These are phyloP conservation scores for Colletotrichum truncatum DNA, from an alignment of 2,329 filamentous ascomycete genomes.

Conservation along the genomic window DNA sequence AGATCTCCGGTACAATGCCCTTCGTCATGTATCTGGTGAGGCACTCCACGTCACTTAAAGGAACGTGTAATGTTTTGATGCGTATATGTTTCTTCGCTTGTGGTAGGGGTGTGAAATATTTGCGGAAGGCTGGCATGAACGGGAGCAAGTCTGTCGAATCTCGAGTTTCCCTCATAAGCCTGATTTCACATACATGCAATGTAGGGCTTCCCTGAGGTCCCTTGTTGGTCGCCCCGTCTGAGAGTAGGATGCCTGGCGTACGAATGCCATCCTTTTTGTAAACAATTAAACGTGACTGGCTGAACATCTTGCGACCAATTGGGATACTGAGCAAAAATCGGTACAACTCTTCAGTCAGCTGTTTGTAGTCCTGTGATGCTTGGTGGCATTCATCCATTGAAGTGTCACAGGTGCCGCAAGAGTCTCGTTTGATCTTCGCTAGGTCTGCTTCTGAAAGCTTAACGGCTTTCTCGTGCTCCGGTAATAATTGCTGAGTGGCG, in stretches of 20 bases:
- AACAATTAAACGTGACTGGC: conserved; percentile 79
- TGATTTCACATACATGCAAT: conserved; percentile 83
- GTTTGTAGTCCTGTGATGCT: conserved; percentile 81
- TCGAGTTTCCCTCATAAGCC: conserved; percentile 71
- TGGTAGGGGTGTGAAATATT: conserved; percentile 73
- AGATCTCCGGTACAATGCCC: conserved; percentile 68
- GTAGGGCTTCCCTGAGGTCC: conserved; percentile 66
- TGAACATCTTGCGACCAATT: conserved; percentile 82
- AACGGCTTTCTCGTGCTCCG: conserved; percentile 95
- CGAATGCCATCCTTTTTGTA: conserved; percentile 87
- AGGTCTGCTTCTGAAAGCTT: conserved; percentile 91
- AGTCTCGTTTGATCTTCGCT: conserved; percentile 86
- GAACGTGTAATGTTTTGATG: conserved; percentile 74
- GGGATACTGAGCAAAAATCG: conserved; percentile 80
- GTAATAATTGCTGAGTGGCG: conserved; percentile 91
- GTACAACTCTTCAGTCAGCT: conserved; percentile 84
- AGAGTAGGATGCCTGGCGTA: conserved; percentile 81
- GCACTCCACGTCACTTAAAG: conserved; percentile 83
- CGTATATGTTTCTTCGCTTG: conserved; percentile 73
- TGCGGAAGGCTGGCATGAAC: conserved; percentile 77
- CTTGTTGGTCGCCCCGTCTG: conserved; percentile 76
- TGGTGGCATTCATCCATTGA: conserved; percentile 85
- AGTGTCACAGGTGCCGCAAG: conserved; percentile 82
- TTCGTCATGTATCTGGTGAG: conserved; percentile 75
- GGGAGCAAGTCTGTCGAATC: conserved; percentile 88